Conservation (phyloP, 805 yeast species). For the Zygosaccharomyces bailii region DNA sequence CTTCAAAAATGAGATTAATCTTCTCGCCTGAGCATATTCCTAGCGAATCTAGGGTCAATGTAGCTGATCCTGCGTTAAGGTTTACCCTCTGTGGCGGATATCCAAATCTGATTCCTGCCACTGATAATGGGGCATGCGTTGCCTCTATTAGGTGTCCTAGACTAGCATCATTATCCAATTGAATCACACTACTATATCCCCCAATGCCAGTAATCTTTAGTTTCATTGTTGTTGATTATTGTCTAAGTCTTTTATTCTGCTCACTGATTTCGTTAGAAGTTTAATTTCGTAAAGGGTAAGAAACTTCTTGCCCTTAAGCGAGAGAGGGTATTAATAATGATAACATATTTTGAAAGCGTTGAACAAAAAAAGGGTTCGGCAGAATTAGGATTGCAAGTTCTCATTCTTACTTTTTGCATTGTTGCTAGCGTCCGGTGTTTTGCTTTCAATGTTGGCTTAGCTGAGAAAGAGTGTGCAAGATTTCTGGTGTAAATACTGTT, state of each 20-base stretch:
- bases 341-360: no score
- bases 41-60: slow-evolving; percentile 34
- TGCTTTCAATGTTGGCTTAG: no score
- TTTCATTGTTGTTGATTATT: slow-evolving; percentile 31
- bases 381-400: no score
- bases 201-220: slow-evolving; percentile 36
- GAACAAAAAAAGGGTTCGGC: no score
- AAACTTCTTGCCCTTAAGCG: no score
- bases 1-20: slow-evolving; percentile 31
- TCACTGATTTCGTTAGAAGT: not conserved
- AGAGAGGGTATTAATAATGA: no score
- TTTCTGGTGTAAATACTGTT: no score
- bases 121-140: slow-evolving; percentile 10
- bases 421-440: no score
- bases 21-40: slow-evolving; percentile 62
- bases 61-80: slow-evolving; percentile 21
- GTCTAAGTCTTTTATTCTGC: not conserved
- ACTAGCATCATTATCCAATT: slow-evolving; percentile 39
- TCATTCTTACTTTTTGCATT: no score
- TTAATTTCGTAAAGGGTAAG: no score
- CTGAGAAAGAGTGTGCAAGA: no score
- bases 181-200: slow-evolving; percentile 34
- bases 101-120: slow-evolving; percentile 44
- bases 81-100: slow-evolving; percentile 56
- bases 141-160: slow-evolving; percentile 34